Evolutionary conservation across 73 alveolate genomes (phyloP).

Genomic region (Paramecium caudatum): DNA sequence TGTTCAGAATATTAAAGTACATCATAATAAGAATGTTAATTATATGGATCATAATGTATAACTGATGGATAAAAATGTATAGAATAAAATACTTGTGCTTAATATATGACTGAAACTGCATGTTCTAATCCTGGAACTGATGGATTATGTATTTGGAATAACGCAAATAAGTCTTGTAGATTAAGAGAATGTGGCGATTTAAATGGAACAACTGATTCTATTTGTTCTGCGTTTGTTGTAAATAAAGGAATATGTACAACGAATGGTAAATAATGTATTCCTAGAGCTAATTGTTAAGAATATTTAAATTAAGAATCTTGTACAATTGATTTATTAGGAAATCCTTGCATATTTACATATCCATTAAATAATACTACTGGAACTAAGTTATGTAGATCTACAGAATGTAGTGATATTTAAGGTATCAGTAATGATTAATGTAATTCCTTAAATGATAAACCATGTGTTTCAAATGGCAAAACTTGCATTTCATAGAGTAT

Average conservation of each 20-base stretch:
- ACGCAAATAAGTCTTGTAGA: background rate
- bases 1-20: background rate
- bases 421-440: background rate
- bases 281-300: background rate
- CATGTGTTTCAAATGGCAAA: background rate
- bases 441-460: background rate
- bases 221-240: background rate
- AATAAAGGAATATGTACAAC: background rate
- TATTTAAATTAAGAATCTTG: background rate
- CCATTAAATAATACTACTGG: background rate
- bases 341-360: background rate
- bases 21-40: background rate
- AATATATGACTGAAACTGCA: background rate
- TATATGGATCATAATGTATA: background rate
- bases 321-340: background rate
- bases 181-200: background rate
- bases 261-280: background rate
- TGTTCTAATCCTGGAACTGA: background rate
- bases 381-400: background rate
- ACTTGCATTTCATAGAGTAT: background rate
- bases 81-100: background rate
- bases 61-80: background rate
- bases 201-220: background rate
- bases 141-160: background rate
- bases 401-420: background rate